A percentile compares a stretch with the other conserved stretches of the same genome.
phyloP scores from a whole-genome alignment of 2,329 filamentous ascomycete species.

The Sodiomyces alkalinus region DNA sequence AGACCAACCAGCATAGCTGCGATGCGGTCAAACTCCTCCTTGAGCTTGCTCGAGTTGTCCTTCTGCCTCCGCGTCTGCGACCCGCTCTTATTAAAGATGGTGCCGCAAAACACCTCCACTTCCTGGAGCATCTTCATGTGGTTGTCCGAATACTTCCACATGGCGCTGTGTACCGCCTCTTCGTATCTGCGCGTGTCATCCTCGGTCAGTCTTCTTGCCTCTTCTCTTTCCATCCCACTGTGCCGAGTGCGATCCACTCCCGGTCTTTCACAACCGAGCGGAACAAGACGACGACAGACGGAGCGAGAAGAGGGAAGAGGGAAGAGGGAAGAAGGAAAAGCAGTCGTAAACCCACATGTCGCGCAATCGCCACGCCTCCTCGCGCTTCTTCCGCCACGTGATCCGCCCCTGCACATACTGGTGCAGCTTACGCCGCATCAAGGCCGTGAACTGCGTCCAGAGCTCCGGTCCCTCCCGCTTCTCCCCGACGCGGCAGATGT shows the following conservation, averaged over 20 bases:
- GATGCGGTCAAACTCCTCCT: constrained; percentile 33
- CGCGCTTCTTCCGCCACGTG: constrained; percentile 17
- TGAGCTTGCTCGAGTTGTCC: constrained; percentile 34
- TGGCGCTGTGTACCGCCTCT: constrained; percentile 22
- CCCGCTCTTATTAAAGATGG: constrained; percentile 35
- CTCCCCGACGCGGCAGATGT: constrained; percentile 23
- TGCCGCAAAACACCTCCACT: constrained; percentile 39
- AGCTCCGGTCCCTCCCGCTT: constrained; percentile 17
- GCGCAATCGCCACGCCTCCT: constrained; percentile 27
- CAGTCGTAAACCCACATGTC: constrained; percentile 28
- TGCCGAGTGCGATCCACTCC: too few relatives aligned
- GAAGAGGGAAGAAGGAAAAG: too few relatives aligned
- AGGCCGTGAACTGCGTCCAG: constrained; percentile 25
- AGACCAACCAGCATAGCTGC: constrained; percentile 23
- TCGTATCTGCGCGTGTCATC: constrained; percentile 24
- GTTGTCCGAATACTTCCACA: constrained; percentile 28
- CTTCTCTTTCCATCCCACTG: too few relatives aligned
- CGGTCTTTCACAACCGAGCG: too few relatives aligned
- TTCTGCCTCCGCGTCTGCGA: constrained; percentile 33
- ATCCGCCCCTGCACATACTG: constrained; percentile 12
- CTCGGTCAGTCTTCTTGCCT: too few relatives aligned
- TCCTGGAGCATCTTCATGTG: constrained; percentile 28
- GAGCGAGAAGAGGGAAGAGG: too few relatives aligned
- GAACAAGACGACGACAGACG: too few relatives aligned
- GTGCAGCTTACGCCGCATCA: constrained; percentile 13